A percentile compares a stretch with the other conserved stretches of the same genome.
Conservation (phyloP, 2,329 filamentous ascomycete genomes). For the Fusarium longipes region DNA sequence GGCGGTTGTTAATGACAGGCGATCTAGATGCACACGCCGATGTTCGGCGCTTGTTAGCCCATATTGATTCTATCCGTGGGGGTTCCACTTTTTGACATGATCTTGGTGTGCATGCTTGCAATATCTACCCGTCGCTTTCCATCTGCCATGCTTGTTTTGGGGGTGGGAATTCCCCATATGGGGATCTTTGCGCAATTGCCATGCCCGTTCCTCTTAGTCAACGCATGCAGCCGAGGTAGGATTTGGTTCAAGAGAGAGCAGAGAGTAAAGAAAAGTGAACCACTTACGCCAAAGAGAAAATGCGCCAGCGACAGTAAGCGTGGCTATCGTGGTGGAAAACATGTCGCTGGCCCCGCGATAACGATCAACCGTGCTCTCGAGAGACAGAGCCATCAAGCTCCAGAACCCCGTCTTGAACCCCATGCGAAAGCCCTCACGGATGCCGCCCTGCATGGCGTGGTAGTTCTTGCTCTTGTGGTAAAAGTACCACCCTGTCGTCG, state of each 20-base stretch:
- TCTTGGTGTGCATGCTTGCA: slow-evolving; percentile 18
- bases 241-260: background rate
- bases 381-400: slow-evolving; percentile 79
- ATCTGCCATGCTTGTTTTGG: slow-evolving; percentile 12
- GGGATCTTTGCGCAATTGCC: slow-evolving; percentile 22
- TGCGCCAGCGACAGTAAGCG: slow-evolving; percentile 82
- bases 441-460: slow-evolving; percentile 79
- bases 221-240: slow-evolving; percentile 20
- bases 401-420: slow-evolving; percentile 77
- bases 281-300: slow-evolving; percentile 87
- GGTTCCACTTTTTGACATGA: slow-evolving; percentile 17
- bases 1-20: slow-evolving; percentile 80
- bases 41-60: slow-evolving; percentile 46
- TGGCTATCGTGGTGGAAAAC: slow-evolving; percentile 83
- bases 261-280: background rate
- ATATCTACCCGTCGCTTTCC: slow-evolving; percentile 46
- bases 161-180: slow-evolving; percentile 30
- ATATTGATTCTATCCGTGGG: slow-evolving; percentile 6
- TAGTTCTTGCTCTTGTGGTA: slow-evolving; percentile 99
- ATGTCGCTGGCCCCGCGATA: slow-evolving; percentile 78
- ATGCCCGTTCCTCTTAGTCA: slow-evolving; percentile 24
- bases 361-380: slow-evolving; percentile 87
- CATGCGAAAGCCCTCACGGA: slow-evolving; percentile 82
- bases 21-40: slow-evolving; percentile 65
- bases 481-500: slow-evolving; percentile 92